These are phyloP conservation scores for Calcarisporium arbuscula DNA, from an alignment of 2,329 filamentous ascomycete species.

Conservation along the genomic window DNA sequence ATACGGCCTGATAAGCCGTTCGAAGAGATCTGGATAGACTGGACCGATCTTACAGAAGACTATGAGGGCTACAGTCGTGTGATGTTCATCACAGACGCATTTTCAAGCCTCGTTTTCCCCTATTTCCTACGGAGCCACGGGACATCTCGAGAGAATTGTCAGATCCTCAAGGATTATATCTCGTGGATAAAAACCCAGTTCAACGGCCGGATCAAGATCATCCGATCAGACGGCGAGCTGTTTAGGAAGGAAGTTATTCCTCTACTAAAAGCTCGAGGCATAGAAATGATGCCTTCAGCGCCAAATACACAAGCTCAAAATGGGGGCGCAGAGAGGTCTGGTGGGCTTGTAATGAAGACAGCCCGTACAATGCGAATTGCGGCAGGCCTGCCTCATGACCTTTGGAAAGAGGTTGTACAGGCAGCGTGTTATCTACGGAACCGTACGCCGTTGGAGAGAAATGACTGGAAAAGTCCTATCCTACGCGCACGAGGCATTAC, in stretches of 20 bases:
- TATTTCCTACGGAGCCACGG: not conserved
- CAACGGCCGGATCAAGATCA: not conserved
- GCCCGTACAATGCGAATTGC: slow-evolving; percentile 2
- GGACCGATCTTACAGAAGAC: not conserved
- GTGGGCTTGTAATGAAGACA: not conserved
- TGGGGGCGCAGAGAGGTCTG: slow-evolving; percentile 3
- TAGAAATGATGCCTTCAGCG: no score
- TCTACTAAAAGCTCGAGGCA: not conserved
- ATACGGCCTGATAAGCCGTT: not conserved
- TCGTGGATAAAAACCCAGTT: not conserved
- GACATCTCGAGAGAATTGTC: not conserved
- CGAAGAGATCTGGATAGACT: not conserved
- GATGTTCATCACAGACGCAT: not conserved
- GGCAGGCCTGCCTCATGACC: not conserved
- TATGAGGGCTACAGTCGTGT: not conserved
- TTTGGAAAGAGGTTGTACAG: slow-evolving; percentile 1
- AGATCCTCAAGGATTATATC: no score
- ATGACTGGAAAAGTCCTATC: not conserved
- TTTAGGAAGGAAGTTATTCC: not conserved
- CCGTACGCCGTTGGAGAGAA: not conserved
- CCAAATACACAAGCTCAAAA: slow-evolving; percentile 2
- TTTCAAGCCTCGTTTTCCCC: slow-evolving; percentile 1
- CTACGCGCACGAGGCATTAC: not conserved
- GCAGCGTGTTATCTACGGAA: slow-evolving; percentile 3
- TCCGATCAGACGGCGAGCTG: not conserved